Percentiles rank a stretch among this genome's conserved stretches.
Evolutionary conservation across 1,139 yeast species (phyloP).

Genomic region (Waltiozyma sp.): DNA sequence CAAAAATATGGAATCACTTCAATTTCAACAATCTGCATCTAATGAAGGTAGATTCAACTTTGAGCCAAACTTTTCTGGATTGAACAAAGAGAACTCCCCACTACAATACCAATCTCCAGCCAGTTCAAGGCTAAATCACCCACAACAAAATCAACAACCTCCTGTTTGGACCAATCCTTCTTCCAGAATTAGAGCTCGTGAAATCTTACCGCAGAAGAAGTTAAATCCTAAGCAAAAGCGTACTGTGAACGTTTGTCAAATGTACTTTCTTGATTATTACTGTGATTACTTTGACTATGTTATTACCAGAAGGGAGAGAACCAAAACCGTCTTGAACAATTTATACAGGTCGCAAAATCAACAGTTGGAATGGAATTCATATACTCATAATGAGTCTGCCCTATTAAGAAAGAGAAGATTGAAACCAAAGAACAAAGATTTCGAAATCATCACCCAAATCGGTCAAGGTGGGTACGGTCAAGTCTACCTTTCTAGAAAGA

Average conservation of each 20-base stretch:
- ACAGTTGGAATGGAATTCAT: conserved; percentile 68
- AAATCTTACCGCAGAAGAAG: conserved; percentile 3
- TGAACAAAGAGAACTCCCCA: conserved; percentile 27
- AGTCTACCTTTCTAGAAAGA: conserved; percentile 87
- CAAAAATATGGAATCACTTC: conserved; percentile 17
- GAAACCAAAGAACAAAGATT: conserved; percentile 89
- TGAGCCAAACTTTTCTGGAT: conserved; percentile 16
- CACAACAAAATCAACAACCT: neutral
- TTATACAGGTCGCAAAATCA: conserved; percentile 31
- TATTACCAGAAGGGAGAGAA: conserved; percentile 73
- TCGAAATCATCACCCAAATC: conserved; percentile 92
- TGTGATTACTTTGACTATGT: conserved; percentile 94
- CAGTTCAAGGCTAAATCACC: conserved; percentile 5
- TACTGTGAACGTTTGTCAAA: conserved; percentile 67
- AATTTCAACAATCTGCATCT: conserved; percentile 6
- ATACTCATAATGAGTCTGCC: conserved; percentile 77
- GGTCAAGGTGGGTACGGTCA: conserved; percentile 99
- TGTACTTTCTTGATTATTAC: conserved; percentile 86
- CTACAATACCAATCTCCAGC: conserved; percentile 16
- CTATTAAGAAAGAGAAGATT: conserved; percentile 78
- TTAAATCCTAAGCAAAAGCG: conserved; percentile 53
- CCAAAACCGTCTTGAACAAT: conserved; percentile 51
- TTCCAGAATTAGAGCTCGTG: conserved; percentile 6
- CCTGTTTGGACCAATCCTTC: conserved; percentile 6
- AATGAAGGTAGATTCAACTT: conserved; percentile 15